Evolutionary conservation across 306 rosid species (phyloP).

Genomic region (Quercus robur): DNA sequence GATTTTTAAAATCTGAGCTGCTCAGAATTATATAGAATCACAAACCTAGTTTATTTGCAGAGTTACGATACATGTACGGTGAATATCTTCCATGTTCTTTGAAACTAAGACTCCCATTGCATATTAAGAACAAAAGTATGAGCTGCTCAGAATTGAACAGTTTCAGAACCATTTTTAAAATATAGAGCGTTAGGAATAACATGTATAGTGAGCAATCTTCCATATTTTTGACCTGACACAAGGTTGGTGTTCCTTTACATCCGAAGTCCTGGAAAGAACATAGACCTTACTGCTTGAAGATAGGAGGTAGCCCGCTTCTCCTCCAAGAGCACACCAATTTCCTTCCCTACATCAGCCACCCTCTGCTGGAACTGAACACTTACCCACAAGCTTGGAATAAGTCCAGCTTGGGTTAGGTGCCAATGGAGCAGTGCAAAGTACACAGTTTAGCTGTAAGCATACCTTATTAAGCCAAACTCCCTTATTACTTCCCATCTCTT

Average conservation of each 20-base stretch:
- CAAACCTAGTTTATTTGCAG: neutral
- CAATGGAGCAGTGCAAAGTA: neutral
- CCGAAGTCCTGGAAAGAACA: neutral
- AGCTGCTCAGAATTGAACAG: neutral
- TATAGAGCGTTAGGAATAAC: neutral
- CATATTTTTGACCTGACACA: neutral
- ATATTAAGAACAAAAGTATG: neutral
- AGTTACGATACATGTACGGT: neutral
- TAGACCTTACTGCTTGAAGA: neutral
- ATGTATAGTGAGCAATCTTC: neutral
- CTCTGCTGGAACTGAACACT: neutral
- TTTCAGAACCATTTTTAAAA: neutral
- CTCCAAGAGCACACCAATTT: neutral
- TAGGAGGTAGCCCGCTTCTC: neutral
- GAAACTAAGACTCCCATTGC: neutral
- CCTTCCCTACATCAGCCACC: neutral
- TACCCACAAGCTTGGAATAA: neutral
- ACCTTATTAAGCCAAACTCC: neutral
- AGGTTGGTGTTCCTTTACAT: neutral
- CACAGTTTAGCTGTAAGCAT: neutral
- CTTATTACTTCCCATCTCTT: neutral
- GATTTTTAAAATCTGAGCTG: conserved; percentile 2
- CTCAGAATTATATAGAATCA: neutral
- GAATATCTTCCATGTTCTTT: neutral
- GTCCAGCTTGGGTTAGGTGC: neutral